These are phyloP conservation scores for Daldinia caldariorum DNA, from an alignment of 495 filamentous ascomycete genomes.

Conservation along the genomic window DNA sequence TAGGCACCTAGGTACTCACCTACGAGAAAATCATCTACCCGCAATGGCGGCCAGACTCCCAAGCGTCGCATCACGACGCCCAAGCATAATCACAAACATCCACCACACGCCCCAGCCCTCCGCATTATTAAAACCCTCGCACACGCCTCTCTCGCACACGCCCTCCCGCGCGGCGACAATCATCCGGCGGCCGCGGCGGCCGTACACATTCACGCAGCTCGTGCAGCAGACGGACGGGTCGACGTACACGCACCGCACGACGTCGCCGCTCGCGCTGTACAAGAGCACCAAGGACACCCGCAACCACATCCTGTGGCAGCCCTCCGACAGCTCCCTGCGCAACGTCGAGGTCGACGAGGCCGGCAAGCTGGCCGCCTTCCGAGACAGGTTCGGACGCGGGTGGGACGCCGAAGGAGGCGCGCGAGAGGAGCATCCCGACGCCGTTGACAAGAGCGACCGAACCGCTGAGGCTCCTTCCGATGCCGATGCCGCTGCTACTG, in stretches of 20 bases:
- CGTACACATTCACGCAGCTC: constrained; percentile 96
- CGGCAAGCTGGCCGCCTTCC: constrained; percentile 85
- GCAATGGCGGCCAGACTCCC: constrained; percentile 44
- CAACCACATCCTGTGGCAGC: constrained; percentile 93
- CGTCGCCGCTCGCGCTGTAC: constrained; percentile 81
- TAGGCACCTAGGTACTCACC: too few relatives aligned
- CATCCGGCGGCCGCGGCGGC: constrained; percentile 84
- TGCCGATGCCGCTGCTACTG: background rate
- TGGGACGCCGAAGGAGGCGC: constrained; percentile 72
- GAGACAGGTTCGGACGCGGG: constrained; percentile 80
- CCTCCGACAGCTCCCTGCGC: constrained; percentile 74
- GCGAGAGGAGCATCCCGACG: constrained; percentile 38
- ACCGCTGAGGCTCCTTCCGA: background rate
- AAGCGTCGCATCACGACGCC: constrained; percentile 43
- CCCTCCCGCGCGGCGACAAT: constrained; percentile 82
- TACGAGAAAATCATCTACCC: background rate
- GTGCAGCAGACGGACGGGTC: constrained; percentile 92
- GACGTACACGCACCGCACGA: constrained; percentile 88
- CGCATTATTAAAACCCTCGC: constrained; percentile 50
- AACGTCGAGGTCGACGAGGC: constrained; percentile 97
- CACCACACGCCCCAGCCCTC: constrained; percentile 19
- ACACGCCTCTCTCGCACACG: constrained; percentile 49
- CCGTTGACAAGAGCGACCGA: background rate
- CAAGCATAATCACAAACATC: constrained; percentile 38
- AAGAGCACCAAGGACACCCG: constrained; percentile 81